phyloP scores from a whole-genome alignment of 2,329 filamentous ascomycete species.

The Lachnellula cervina region DNA sequence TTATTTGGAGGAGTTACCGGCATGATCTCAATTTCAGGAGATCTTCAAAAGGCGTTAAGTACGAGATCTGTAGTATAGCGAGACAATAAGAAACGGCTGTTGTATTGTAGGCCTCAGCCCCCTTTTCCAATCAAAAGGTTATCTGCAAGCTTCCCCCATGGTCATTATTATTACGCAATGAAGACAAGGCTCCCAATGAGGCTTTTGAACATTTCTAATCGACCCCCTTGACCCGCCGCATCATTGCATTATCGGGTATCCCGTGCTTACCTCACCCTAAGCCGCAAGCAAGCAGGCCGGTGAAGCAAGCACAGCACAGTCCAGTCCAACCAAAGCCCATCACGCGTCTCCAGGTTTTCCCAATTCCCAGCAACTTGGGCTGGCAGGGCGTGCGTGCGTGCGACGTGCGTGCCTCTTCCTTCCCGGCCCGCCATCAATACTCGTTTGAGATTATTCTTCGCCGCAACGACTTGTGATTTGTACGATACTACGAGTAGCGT shows the following conservation, averaged over 20 bases:
- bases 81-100: neutral
- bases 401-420: too few species aligned
- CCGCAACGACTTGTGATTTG: too few species aligned
- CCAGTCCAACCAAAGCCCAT: too few species aligned
- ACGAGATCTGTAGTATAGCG: conserved; percentile 10
- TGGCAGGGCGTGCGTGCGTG: neutral
- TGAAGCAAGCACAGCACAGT: too few species aligned
- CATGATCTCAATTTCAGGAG: conserved; percentile 14
- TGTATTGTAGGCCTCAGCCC: neutral
- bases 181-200: neutral
- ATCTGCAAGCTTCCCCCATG: neutral
- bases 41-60: conserved; percentile 12
- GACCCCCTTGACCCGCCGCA: neutral
- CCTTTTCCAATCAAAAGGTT: neutral
- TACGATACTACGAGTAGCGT: too few species aligned
- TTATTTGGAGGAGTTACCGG: conserved; percentile 15
- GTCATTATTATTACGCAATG: neutral
- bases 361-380: neutral
- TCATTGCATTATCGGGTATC: neutral
- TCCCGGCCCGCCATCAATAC: neutral
- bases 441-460: too few species aligned
- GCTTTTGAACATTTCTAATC: neutral
- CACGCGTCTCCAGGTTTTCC: too few species aligned
- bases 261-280: neutral
- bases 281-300: neutral